phyloP scores from a whole-genome alignment of 2,329 filamentous ascomycete species.

The Paraconiothyrium brasiliense region DNA sequence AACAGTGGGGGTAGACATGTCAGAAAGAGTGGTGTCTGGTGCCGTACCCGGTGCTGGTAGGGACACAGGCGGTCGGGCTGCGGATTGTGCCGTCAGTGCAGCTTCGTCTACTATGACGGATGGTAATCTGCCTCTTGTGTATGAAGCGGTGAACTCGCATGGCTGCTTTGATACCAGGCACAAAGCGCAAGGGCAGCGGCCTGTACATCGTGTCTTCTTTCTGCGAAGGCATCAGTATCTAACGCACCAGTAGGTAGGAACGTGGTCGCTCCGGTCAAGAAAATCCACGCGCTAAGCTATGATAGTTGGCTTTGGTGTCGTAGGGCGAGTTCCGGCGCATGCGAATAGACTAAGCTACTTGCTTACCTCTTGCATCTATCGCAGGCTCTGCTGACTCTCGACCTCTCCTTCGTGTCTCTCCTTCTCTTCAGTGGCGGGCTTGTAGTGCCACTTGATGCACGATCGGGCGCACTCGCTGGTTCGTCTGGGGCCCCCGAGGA shows the following conservation, averaged over 20 bases:
- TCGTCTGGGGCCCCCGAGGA: not conserved
- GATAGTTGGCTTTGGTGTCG: not conserved
- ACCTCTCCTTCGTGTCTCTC: slow-evolving; percentile 49
- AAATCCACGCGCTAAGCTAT: slow-evolving; percentile 7
- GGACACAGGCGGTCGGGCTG: slow-evolving; percentile 27
- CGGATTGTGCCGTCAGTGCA: slow-evolving; percentile 33
- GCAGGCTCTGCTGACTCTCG: slow-evolving; percentile 59
- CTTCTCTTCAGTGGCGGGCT: slow-evolving; percentile 41
- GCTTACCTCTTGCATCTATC: slow-evolving; percentile 60
- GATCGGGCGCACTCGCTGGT: slow-evolving; percentile 20
- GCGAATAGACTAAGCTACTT: not conserved
- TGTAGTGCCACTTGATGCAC: slow-evolving; percentile 17
- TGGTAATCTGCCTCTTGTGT: slow-evolving; percentile 58
- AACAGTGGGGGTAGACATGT: slow-evolving; percentile 25
- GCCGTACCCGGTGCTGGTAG: slow-evolving; percentile 24
- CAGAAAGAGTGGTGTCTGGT: slow-evolving; percentile 22
- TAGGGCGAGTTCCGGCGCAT: not conserved
- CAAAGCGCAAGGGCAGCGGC: slow-evolving; percentile 46
- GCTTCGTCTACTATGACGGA: slow-evolving; percentile 49
- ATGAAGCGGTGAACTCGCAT: slow-evolving; percentile 62
- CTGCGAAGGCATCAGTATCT: slow-evolving; percentile 32
- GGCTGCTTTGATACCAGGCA: slow-evolving; percentile 43
- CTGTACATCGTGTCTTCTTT: slow-evolving; percentile 50
- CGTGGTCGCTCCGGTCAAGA: slow-evolving; percentile 5
- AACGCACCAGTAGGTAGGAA: not conserved